A percentile compares a stretch with the other conserved stretches of the same genome.
Conservation (phyloP, 805 yeast genomes). For the Candida multigemmis region DNA sequence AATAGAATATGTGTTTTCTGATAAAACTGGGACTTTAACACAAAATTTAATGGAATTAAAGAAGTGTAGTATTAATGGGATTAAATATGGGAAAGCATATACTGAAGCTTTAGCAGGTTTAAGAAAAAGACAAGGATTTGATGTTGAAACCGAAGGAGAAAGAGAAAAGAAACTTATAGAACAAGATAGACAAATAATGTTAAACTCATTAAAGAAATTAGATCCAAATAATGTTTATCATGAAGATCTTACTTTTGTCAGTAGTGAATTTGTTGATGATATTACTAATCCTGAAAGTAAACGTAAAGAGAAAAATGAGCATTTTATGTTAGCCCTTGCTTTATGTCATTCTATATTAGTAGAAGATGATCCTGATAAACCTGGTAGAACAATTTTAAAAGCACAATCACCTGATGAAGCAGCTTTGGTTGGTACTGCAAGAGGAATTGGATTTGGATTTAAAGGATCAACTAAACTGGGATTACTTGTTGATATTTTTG, state of each 20-base stretch:
- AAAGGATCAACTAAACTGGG: conserved; percentile 61
- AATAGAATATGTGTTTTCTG: conserved; percentile 76
- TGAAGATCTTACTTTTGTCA: conserved; percentile 61
- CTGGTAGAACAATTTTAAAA: conserved; percentile 46
- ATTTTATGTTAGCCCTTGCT: conserved; percentile 69
- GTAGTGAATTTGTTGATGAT: conserved; percentile 59
- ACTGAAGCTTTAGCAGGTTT: conserved; percentile 79
- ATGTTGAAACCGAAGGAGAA: conserved; percentile 53
- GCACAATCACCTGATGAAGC: conserved; percentile 89
- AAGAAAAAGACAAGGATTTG: conserved; percentile 69
- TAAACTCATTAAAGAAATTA: conserved; percentile 17
- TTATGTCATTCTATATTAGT: conserved; percentile 72
- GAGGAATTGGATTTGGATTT: conserved; percentile 67
- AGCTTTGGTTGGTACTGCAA: conserved; percentile 74
- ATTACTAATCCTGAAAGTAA: conserved; percentile 42
- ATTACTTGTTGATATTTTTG: conserved; percentile 58
- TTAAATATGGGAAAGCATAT: conserved; percentile 68
- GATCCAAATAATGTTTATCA: conserved; percentile 26
- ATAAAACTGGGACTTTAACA: conserved; percentile 78
- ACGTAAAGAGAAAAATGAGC: conserved; percentile 52
- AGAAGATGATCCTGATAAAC: conserved; percentile 55
- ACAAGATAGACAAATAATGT: conserved; percentile 53
- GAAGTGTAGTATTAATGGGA: conserved; percentile 69
- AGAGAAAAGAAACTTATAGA: conserved; percentile 45
- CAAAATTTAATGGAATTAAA: conserved; percentile 83